Base-by-base conservation (phyloP, 192 early-diverging fungal genomes). In the Rhizophagus prolifer region DNA sequence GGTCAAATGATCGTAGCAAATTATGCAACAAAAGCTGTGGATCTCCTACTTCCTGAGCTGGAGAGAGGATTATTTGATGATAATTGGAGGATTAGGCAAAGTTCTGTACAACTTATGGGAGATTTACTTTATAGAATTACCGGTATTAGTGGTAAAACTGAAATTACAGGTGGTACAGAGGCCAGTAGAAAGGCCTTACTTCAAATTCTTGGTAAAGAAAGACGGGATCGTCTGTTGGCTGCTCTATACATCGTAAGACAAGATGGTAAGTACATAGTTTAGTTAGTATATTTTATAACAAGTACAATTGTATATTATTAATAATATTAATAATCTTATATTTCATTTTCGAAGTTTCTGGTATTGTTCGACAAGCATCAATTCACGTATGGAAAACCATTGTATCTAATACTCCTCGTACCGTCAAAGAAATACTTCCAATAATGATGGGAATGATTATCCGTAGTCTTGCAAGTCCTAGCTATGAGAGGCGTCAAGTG, bases 71-170 rank as follows among this genome's bases (percentile, higher is more conserved):
- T 99, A 82, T 95, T 95, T 58, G 91, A 98, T 80, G 92, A 89
- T 59, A 93, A 93, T 81, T 99, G 97, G 97, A 92, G 97, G 70
- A 99, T 98, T 82, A 92, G 98, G 19, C 94, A 94, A 73, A 95
- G 92, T 50, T 96, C 94, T 31, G 90, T 98, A 3, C 95, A 98
- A 83, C 86, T 99, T 58, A 90, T 98, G 79, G 97, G 97, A 46
- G 97, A 98, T 82, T 84, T 99, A 31, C 81, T 99, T 41, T 96
- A 93, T 86, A 87, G 95, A 44, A 94, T 99, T 74, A 93, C 95
- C 13, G 97, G 97, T 34, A 88, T 94, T 63, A 89, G 82, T 78
- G 79, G 68, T 36, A 92, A 91, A 61, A 88, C 90, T 63, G 86
- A 83, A 28, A 77, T 76, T 25, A 80, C 70, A 28, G 88, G 78